A percentile compares a stretch with the other conserved stretches of the same genome.
Conservation (phyloP, 768 basidiomycete species). For the Naganishia vishniacii region DNA sequence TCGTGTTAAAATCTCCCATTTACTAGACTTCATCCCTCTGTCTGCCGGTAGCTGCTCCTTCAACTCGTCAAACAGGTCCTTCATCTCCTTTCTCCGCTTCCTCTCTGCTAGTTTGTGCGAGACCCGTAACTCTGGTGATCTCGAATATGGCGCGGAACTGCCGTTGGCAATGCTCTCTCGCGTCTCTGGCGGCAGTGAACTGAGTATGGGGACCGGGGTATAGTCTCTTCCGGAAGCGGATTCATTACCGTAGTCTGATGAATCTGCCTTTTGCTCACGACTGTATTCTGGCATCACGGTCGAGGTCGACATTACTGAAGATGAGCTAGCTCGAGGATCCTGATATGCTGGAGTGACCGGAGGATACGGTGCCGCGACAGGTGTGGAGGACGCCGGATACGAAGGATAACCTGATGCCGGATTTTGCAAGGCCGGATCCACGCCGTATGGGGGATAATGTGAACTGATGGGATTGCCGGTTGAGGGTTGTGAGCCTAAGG, state of each 20-base stretch:
- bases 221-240: constrained; percentile 3
- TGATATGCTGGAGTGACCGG: constrained; percentile 12
- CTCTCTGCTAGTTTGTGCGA: constrained; percentile 96
- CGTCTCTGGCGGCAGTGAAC: constrained; percentile 22
- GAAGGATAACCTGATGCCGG: constrained; percentile 10
- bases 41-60: constrained; percentile 87
- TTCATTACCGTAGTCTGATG: neutral
- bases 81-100: constrained; percentile 98
- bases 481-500: neutral
- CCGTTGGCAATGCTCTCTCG: constrained; percentile 21
- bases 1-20: constrained; percentile 98
- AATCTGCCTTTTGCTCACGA: constrained; percentile 11
- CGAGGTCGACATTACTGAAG: constrained; percentile 1
- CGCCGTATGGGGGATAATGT: constrained; percentile 29
- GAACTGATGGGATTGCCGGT: constrained; percentile 21
- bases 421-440: constrained; percentile 1
- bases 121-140: constrained; percentile 87
- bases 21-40: constrained; percentile 90
- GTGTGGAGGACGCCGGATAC: constrained; percentile 1
- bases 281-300: constrained; percentile 17
- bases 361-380: neutral
- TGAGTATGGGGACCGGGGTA: constrained; percentile 1
- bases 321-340: constrained; percentile 23
- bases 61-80: constrained; percentile 93
- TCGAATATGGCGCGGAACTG: constrained; percentile 59